Evolutionary conservation across 441 rosid genomes (phyloP).

Genomic region (Arabidopsis hybrid): DNA sequence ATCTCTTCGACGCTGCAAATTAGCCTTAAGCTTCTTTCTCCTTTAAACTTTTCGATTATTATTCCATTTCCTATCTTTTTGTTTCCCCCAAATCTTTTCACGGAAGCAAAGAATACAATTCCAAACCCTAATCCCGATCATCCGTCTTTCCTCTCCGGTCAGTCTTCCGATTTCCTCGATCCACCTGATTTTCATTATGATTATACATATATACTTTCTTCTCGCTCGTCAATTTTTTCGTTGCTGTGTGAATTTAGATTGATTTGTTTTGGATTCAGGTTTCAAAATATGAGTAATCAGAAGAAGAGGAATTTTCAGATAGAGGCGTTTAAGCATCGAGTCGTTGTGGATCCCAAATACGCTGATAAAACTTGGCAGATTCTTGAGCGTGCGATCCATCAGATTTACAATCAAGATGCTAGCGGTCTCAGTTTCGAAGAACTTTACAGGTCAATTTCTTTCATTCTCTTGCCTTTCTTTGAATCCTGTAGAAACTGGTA

Average conservation of each 20-base stretch:
- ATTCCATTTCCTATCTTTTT: background rate
- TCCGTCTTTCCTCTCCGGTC: conserved; percentile 31
- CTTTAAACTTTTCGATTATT: background rate
- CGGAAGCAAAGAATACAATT: conserved; percentile 37
- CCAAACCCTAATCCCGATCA: conserved; percentile 46
- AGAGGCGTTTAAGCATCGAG: conserved; percentile 96
- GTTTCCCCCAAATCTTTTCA: conserved; percentile 34
- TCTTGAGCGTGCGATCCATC: conserved; percentile 93
- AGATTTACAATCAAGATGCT: conserved; percentile 97
- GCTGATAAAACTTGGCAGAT: conserved; percentile 97
- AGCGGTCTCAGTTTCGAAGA: conserved; percentile 97
- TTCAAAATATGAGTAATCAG: conserved; percentile 71
- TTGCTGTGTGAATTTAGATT: conserved; percentile 4
- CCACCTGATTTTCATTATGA: background rate
- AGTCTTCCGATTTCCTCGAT: conserved; percentile 45
- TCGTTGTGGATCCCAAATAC: conserved; percentile 94
- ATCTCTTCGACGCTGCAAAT: conserved; percentile 6
- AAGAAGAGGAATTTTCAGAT: conserved; percentile 93
- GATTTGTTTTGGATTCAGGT: conserved; percentile 27
- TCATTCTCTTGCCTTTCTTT: conserved; percentile 11
- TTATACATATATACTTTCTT: background rate
- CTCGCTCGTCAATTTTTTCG: background rate
- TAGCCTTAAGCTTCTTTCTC: background rate
- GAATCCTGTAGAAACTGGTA: background rate
- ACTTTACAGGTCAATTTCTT: conserved; percentile 69